These are phyloP conservation scores for Phytophthora lateralis DNA, from an alignment of 352 stramenopile species.

Conservation along the genomic window DNA sequence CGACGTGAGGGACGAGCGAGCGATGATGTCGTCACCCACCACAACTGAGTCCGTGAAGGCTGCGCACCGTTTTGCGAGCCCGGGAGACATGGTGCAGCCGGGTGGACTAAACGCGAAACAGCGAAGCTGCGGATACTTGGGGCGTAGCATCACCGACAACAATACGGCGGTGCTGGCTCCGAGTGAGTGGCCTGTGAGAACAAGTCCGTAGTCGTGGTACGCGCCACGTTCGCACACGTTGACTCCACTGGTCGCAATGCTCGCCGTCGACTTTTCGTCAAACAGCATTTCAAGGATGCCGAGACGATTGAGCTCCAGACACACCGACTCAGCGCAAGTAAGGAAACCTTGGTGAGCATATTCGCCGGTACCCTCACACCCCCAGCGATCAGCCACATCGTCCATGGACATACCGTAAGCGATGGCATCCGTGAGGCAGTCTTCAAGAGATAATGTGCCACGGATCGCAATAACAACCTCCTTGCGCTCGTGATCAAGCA, in stretches of 20 bases:
- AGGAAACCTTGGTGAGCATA: constrained; percentile 87
- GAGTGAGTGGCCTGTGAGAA: constrained; percentile 85
- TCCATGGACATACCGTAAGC: constrained; percentile 83
- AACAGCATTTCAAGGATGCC: constrained; percentile 89
- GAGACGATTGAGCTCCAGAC: constrained; percentile 74
- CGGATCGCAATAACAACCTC: constrained; percentile 85
- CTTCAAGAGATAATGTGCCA: constrained; percentile 86
- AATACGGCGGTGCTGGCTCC: constrained; percentile 76
- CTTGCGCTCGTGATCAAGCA: constrained; percentile 74
- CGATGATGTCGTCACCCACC: constrained; percentile 86
- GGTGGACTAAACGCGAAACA: constrained; percentile 85
- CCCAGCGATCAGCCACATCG: constrained; percentile 63
- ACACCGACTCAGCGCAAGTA: constrained; percentile 74
- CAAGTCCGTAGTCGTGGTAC: constrained; percentile 75
- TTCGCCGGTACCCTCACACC: constrained; percentile 72
- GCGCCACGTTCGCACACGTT: constrained; percentile 66
- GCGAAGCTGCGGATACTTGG: constrained; percentile 78
- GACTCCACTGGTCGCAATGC: constrained; percentile 54
- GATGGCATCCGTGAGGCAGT: constrained; percentile 87
- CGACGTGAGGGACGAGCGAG: constrained; percentile 76
- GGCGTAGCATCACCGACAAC: constrained; percentile 75
- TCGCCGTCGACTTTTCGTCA: constrained; percentile 53
- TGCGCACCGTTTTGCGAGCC: constrained; percentile 60
- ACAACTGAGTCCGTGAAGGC: constrained; percentile 80
- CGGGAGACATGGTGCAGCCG: constrained; percentile 79